Evolutionary conservation across 305 asterid species (phyloP), one percentile per base, ranked within the genome.

Genomic region (Plantago coronopus): DNA sequence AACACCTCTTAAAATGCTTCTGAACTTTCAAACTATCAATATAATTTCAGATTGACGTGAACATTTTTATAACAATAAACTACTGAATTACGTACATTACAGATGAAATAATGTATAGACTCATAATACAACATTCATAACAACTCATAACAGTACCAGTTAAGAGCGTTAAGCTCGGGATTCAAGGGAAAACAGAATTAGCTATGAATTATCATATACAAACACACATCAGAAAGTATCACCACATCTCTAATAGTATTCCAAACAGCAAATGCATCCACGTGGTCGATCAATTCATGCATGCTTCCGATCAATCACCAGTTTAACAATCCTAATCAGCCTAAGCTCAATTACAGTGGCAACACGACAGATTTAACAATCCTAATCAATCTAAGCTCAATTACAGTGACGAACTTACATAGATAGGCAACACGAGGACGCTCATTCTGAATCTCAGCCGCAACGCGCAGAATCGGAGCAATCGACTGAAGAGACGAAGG

Each of bases 341-440:
- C 15, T 3, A 53, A 16, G 44, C 44, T 49, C 27, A 49, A 19
- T 19, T 19, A 19, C 14, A 23, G 55, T 20, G 18, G 99, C 91
- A 58, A 90, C 95, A 48, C 99, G 99, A 13, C n/a, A n/a, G n/a
- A n/a, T n/a, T 15, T 17, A 23, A 23, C 23, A 5, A 51, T 31
- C 19, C 1, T 0, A 27, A 8, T 7, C 22, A n/a, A 54, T 13
- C 15, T 3, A 53, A 16, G 44, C 44, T 49, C 27, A 49, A 19
- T 19, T 19, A 19, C 14, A 23, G 55, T 20, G 65, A 62, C 13
- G 21, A 27, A 49, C 88, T 58, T 76, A 94, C 99, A 94, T 18
- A 94, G 95, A 53, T 94, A 94, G 18, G 99, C 91, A 58, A 90
- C 95, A 48, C 99, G 99, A 13, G 99, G 96, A 14, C 95, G 93